Evolutionary conservation across 345 rosid genomes (phyloP).

Genomic region (Aethionema arabicum): DNA sequence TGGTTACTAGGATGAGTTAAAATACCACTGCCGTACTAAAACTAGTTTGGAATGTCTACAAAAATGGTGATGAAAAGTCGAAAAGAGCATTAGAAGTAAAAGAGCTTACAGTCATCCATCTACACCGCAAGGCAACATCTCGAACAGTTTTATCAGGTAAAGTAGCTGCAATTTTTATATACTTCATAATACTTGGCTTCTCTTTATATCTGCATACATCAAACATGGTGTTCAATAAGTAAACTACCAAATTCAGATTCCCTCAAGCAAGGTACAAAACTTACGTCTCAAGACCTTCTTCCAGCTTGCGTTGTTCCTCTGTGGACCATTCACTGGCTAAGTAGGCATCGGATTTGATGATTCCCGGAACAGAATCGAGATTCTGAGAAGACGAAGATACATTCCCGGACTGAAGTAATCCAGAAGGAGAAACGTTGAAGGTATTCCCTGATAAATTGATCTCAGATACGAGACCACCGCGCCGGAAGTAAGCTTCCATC

Average conservation of each 20-base stretch:
- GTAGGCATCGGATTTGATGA: slow-evolving; percentile 49
- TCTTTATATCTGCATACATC: slow-evolving; percentile 52
- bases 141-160: slow-evolving; percentile 85
- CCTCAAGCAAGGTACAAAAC: slow-evolving; percentile 21
- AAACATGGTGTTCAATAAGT: background rate
- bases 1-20: background rate
- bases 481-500: slow-evolving; percentile 50
- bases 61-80: background rate
- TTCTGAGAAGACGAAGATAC: slow-evolving; percentile 54
- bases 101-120: slow-evolving; percentile 83
- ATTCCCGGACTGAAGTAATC: slow-evolving; percentile 40
- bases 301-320: slow-evolving; percentile 70
- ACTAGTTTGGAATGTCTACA: background rate
- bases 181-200: slow-evolving; percentile 79
- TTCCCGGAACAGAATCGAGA: slow-evolving; percentile 57
- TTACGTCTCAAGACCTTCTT: slow-evolving; percentile 68
- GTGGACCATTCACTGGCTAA: slow-evolving; percentile 80
- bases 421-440: slow-evolving; percentile 36
- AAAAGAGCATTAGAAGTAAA: background rate
- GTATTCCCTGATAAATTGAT: slow-evolving; percentile 42
- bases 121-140: slow-evolving; percentile 96
- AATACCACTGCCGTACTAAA: background rate
- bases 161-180: slow-evolving; percentile 76
- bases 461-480: slow-evolving; percentile 24
- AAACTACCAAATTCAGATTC: background rate